Evolutionary conservation across 2,329 filamentous ascomycete genomes (phyloP).

Genomic region (Hypoxylon sp.): DNA sequence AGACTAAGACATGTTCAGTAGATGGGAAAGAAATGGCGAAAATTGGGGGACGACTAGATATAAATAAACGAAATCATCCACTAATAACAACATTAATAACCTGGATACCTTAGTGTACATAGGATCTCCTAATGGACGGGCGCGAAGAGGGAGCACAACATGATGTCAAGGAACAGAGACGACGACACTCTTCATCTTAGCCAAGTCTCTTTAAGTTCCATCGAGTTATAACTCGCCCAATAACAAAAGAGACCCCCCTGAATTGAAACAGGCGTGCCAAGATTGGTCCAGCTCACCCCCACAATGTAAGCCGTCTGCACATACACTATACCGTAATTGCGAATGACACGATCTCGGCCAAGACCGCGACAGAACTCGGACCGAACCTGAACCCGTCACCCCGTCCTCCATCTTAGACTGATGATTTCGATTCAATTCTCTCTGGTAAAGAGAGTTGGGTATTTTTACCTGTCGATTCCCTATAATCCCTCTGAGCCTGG

Average conservation of each 20-base stretch:
- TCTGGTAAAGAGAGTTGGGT: background rate
- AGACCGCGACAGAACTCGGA: slow-evolving; percentile 13
- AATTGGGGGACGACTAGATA: background rate
- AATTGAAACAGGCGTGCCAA: background rate
- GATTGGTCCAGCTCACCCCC: slow-evolving; percentile 17
- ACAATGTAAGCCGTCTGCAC: slow-evolving; percentile 30
- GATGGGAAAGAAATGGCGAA: background rate
- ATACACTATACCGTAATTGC: background rate
- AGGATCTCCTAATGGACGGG: no score
- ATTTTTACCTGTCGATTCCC: background rate
- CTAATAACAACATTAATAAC: background rate
- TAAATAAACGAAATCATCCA: background rate
- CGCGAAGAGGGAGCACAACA: background rate
- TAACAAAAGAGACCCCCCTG: slow-evolving; percentile 11
- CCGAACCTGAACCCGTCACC: slow-evolving; percentile 12
- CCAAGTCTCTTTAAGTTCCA: background rate
- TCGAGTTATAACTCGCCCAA: background rate
- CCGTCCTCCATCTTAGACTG: slow-evolving; percentile 1
- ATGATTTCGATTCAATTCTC: background rate
- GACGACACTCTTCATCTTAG: background rate
- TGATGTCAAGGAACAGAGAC: background rate
- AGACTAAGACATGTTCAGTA: background rate
- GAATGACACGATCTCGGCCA: slow-evolving; percentile 14
- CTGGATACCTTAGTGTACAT: no score
- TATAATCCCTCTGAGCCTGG: background rate